A percentile compares a stretch with the other conserved stretches of the same genome.
phyloP scores from a whole-genome alignment of 1,139 yeast species.

The Pichia sp. region DNA sequence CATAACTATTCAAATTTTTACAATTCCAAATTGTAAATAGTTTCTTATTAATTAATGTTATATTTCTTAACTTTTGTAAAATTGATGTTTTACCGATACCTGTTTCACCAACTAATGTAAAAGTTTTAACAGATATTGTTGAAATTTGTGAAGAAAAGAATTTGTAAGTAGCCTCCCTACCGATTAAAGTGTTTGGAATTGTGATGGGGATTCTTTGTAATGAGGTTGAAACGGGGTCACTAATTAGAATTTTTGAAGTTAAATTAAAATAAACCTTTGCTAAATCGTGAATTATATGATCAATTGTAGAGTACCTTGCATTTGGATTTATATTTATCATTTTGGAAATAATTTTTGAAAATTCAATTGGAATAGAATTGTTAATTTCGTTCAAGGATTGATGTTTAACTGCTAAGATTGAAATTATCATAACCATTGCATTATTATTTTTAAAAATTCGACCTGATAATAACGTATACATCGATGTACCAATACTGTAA shows the following conservation, averaged over 20 bases:
- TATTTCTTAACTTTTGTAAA: conserved; percentile 37
- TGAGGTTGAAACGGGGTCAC: not conserved
- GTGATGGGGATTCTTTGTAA: conserved; percentile 20
- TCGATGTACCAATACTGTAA: conserved; percentile 45
- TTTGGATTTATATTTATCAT: conserved; percentile 40
- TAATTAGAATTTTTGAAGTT: not conserved
- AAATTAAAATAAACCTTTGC: conserved; percentile 20
- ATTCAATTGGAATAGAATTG: conserved; percentile 34
- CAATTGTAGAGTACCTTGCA: conserved; percentile 37
- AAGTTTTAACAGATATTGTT: conserved; percentile 29
- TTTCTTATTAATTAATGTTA: conserved; percentile 34
- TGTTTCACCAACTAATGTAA: conserved; percentile 39
- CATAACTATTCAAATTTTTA: conserved; percentile 25
- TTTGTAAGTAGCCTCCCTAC: conserved; percentile 33
- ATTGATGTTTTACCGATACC: conserved; percentile 47
- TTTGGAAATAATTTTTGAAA: conserved; percentile 40
- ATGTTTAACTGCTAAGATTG: conserved; percentile 41
- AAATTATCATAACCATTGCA: conserved; percentile 36
- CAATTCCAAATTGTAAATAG: conserved; percentile 42
- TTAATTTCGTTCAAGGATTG: conserved; percentile 36
- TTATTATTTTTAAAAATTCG: conserved; percentile 39
- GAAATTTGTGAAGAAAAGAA: conserved; percentile 29
- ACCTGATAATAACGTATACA: conserved; percentile 45
- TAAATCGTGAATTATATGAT: conserved; percentile 37
- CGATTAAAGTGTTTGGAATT: conserved; percentile 33